Evolutionary conservation across 441 rosid genomes (phyloP).

Genomic region (Populus trichocarpa): DNA sequence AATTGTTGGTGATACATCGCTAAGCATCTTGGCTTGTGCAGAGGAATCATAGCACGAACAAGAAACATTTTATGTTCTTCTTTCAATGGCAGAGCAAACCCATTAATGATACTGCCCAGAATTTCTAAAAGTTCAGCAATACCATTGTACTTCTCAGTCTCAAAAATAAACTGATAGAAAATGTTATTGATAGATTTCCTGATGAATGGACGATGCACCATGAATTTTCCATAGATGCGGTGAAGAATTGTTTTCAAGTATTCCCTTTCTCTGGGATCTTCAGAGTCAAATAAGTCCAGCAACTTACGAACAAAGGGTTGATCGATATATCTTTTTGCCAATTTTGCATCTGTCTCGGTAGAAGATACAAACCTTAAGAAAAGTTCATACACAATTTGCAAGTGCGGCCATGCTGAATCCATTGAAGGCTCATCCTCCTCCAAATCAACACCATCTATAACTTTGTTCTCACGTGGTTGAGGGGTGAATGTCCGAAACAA

Average conservation of each 20-base stretch:
- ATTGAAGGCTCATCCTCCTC: conserved; percentile 88
- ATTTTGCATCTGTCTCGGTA: conserved; percentile 71
- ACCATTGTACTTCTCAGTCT: conserved; percentile 50
- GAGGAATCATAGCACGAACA: conserved; percentile 61
- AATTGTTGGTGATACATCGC: conserved; percentile 79
- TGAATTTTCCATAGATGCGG: conserved; percentile 80
- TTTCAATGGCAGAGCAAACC: conserved; percentile 84
- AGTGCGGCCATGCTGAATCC: conserved; percentile 85
- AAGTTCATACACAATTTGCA: conserved; percentile 83
- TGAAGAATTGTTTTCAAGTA: conserved; percentile 81
- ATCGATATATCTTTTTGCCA: conserved; percentile 62
- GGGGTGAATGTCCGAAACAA: conserved; percentile 56
- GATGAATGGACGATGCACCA: conserved; percentile 89
- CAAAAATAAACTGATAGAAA: conserved; percentile 65
- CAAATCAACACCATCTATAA: conserved; percentile 59
- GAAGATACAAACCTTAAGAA: conserved; percentile 75
- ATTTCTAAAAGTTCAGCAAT: conserved; percentile 59
- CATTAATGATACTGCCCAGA: conserved; percentile 80
- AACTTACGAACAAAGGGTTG: conserved; percentile 64
- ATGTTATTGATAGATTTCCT: conserved; percentile 82
- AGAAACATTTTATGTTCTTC: conserved; percentile 88
- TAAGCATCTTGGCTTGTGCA: conserved; percentile 81
- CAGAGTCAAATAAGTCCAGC: conserved; percentile 77
- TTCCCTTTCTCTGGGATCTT: conserved; percentile 85
- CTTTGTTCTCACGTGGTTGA: conserved; percentile 62